Evolutionary conservation across 495 filamentous ascomycete genomes (phyloP).

Genomic region (Hamigera avellanea): DNA sequence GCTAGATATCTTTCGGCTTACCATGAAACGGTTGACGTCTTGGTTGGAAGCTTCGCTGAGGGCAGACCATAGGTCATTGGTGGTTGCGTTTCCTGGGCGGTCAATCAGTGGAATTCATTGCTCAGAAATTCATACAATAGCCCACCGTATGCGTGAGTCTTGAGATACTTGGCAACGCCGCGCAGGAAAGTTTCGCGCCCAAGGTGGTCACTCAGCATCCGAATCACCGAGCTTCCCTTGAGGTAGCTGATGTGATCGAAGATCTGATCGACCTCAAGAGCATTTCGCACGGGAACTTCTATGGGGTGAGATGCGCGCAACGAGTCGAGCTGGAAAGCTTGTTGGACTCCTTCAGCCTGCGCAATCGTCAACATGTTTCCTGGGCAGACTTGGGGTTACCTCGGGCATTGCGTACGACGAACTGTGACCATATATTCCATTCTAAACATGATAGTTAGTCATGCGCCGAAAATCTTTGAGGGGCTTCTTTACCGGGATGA

Average conservation of each 20-base stretch:
- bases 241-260: constrained; percentile 93
- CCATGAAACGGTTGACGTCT: constrained; percentile 80
- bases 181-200: constrained; percentile 75
- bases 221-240: constrained; percentile 89
- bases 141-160: constrained; percentile 65
- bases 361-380: constrained; percentile 23
- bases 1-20: constrained; percentile 13
- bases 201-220: constrained; percentile 84
- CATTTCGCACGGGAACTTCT: constrained; percentile 81
- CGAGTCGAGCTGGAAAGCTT: constrained; percentile 78
- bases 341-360: constrained; percentile 78
- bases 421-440: constrained; percentile 93
- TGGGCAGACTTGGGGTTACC: constrained; percentile 25
- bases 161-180: constrained; percentile 81
- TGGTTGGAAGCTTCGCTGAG: constrained; percentile 79
- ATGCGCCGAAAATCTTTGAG: not conserved
- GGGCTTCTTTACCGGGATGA: constrained; percentile 49
- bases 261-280: constrained; percentile 89
- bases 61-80: constrained; percentile 85
- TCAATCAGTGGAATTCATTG: not conserved
- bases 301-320: constrained; percentile 89
- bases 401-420: constrained; percentile 59
- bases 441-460: constrained; percentile 32
- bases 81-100: constrained; percentile 70
- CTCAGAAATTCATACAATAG: not conserved